Conservation (phyloP, 2,329 filamentous ascomycete genomes). For the Diaporthe nobilis region DNA sequence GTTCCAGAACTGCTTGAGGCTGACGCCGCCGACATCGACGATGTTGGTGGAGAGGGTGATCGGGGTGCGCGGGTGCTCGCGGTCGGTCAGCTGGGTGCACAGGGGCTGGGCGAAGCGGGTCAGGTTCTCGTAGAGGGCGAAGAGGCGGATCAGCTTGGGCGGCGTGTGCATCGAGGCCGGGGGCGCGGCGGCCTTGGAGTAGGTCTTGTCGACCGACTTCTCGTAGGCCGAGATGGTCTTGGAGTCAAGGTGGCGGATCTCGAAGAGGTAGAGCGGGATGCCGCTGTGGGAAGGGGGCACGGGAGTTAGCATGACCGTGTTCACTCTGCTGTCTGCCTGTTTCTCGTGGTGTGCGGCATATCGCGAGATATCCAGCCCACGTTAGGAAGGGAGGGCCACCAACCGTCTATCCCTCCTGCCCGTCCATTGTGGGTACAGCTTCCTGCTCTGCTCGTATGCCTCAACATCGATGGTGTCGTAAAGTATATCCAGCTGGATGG, state of each 20-base stretch:
- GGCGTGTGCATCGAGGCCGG: conserved; percentile 77
- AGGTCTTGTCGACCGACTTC: conserved; percentile 71
- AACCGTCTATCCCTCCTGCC: conserved; percentile 83
- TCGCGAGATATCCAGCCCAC: too few relatives aligned
- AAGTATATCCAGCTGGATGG: conserved; percentile 82
- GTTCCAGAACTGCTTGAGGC: conserved; percentile 96
- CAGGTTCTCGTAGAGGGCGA: conserved; percentile 94
- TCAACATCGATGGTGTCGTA: conserved; percentile 90
- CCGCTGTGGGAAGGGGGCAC: conserved; percentile 66
- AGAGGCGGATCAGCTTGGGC: conserved; percentile 85
- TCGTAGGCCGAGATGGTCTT: conserved; percentile 88
- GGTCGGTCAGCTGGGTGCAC: conserved; percentile 80
- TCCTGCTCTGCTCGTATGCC: conserved; percentile 84
- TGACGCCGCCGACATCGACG: conserved; percentile 90
- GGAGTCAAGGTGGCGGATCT: conserved; percentile 85
- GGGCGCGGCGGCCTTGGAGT: conserved; percentile 64
- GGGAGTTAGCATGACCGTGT: not conserved
- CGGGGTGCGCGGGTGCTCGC: conserved; percentile 83
- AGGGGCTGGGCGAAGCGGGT: conserved; percentile 89
- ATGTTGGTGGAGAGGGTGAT: conserved; percentile 96
- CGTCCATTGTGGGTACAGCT: conserved; percentile 94
- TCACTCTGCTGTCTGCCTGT: not conserved
- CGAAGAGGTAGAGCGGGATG: conserved; percentile 92
- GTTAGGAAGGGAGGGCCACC: not conserved
- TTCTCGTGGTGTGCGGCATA: not conserved